Evolutionary conservation across 306 rosid species (phyloP), one percentile per base, ranked within the genome.

Genomic region (Benincasa hispida): DNA sequence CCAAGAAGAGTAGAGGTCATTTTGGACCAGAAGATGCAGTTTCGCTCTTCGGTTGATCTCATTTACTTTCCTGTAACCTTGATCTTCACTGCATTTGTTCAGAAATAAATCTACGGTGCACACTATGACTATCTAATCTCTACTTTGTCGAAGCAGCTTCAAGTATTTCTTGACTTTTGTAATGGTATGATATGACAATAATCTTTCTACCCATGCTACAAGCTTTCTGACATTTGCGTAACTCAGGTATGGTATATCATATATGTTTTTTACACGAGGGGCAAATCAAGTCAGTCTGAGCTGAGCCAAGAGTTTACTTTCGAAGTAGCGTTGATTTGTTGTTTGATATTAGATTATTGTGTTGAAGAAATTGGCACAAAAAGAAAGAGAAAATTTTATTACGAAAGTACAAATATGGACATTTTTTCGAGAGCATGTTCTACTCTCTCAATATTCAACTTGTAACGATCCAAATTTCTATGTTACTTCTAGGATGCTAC

Each of bases 1-100:
- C 45, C 83, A 51, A 22, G 79, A 80, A 59, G 79, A 78, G 67
- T 39, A 69, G 77, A 25, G 69, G 50, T 28, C n/a, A 54, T 56
- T 37, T 63, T 12, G 39, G 58, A 35, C 47, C 41, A 34, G 54
- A 50, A 48, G 62, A 62, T 15, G 42, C 42, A 18, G 32, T 30
- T 15, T 18, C 37, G 10, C 39, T 10, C 19, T n/a, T 62, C 56
- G 1, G 32, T 18, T 25, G 17, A 13, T 77, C 41, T 32, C n/a
- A 1, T 21, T 59, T 22, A 77, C 5, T 2, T 45, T 25, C 56
- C 27, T 76, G 54, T 61, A 39, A 60, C 41, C 32, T 53, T 53
- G 12, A 50, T 48, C 25, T 19, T 53, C 47, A 18, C 50, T 74
- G 77, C 34, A 72, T 67, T 47, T 28, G 58, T 28, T 73, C 62